Conservation (phyloP, 179 eudicot species). For the Beta corolliflora region DNA sequence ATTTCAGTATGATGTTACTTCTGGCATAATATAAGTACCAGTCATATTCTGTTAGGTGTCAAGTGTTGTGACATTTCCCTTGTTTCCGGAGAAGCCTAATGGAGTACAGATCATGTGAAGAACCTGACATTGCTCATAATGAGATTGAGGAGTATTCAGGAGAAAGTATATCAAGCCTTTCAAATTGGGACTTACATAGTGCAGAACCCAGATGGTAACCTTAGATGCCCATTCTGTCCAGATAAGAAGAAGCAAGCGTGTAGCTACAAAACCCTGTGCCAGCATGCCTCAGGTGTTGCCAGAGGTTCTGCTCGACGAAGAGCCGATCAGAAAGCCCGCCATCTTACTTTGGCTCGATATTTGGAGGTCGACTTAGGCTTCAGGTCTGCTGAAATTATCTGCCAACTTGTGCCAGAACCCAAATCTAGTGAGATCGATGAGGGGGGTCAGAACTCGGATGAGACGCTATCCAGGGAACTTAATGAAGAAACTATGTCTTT, state of each 20-base stretch:
- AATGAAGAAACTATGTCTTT: constrained; percentile 39
- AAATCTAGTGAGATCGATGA: no score
- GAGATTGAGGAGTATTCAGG: constrained; percentile 44
- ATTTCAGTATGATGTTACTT: neutral
- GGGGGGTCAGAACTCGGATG: no score
- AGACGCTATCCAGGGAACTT: neutral
- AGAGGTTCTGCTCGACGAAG: constrained; percentile 54
- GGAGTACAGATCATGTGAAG: constrained; percentile 42
- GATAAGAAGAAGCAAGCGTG: constrained; percentile 49
- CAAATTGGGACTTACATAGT: constrained; percentile 35
- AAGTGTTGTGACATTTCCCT: neutral
- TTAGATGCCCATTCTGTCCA: constrained; percentile 44
- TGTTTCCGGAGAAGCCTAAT: constrained; percentile 17
- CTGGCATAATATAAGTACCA: neutral
- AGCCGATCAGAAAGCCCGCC: constrained; percentile 43
- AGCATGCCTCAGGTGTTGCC: constrained; percentile 53
- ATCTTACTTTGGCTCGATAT: constrained; percentile 44
- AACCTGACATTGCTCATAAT: constrained; percentile 44
- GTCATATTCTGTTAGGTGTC: neutral
- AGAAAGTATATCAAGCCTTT: constrained; percentile 38
- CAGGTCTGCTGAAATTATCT: constrained; percentile 5
- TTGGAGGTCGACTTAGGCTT: constrained; percentile 32
- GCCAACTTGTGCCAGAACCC: no score
- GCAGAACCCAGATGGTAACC: constrained; percentile 29
- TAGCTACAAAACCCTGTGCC: constrained; percentile 35